A percentile compares a stretch with the other conserved stretches of the same genome.
Evolutionary conservation across 805 yeast genomes (phyloP).

Genomic region (Myxozyma vanderwaltii): DNA sequence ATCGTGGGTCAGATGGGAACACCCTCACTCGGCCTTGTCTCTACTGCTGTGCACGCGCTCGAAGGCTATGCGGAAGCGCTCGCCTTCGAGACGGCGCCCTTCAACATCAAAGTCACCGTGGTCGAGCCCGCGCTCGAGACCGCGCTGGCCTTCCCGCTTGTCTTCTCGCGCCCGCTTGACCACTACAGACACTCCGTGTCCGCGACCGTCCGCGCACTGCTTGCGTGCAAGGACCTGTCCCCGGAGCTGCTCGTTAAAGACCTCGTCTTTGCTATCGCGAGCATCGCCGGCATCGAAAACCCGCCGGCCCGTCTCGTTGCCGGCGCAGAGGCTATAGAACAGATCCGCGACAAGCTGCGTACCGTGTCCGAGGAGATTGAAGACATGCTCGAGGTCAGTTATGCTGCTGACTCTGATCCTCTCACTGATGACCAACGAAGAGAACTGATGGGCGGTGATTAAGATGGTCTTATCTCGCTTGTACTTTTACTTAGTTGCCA

Average conservation of each 20-base stretch:
- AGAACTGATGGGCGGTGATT: slow-evolving; percentile 19
- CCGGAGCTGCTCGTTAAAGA: slow-evolving; percentile 36
- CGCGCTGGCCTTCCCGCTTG: slow-evolving; percentile 30
- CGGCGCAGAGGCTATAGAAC: slow-evolving; percentile 40
- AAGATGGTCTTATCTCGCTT: neutral
- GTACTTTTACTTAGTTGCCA: neutral
- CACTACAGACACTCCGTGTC: slow-evolving; percentile 27
- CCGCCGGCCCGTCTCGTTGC: slow-evolving; percentile 41
- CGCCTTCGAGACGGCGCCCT: slow-evolving; percentile 39
- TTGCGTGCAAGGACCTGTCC: slow-evolving; percentile 28
- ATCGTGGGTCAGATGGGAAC: slow-evolving; percentile 39
- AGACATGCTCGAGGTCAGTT: slow-evolving; percentile 35
- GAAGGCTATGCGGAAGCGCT: slow-evolving; percentile 43
- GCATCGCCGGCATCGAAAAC: slow-evolving; percentile 41
- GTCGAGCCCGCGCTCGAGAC: slow-evolving; percentile 40
- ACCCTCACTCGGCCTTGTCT: slow-evolving; percentile 37
- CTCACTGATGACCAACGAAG: slow-evolving; percentile 25
- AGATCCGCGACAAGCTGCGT: slow-evolving; percentile 38
- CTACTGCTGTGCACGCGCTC: slow-evolving; percentile 40
- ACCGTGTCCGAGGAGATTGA: slow-evolving; percentile 41
- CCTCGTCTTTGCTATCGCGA: slow-evolving; percentile 34
- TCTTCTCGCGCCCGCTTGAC: slow-evolving; percentile 22
- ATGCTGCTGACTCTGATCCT: slow-evolving; percentile 34
- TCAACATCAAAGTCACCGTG: slow-evolving; percentile 38
- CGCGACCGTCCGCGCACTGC: slow-evolving; percentile 30